These are phyloP conservation scores for Acer negundo DNA, from an alignment of 345 rosid genomes.

Conservation along the genomic window DNA sequence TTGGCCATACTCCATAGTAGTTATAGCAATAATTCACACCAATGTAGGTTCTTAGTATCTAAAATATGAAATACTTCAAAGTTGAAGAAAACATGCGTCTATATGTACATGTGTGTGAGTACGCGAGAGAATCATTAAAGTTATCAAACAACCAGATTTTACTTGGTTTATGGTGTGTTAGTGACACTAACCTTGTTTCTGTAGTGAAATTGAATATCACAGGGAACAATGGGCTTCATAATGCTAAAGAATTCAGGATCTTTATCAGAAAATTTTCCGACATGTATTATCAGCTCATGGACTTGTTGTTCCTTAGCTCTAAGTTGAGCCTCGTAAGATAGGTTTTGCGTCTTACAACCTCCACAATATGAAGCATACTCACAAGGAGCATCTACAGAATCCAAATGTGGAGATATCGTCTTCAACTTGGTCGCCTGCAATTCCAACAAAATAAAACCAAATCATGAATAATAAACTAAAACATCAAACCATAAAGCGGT, in stretches of 20 bases:
- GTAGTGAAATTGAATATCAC: conserved; percentile 76
- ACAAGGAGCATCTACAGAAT: conserved; percentile 87
- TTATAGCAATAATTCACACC: neutral
- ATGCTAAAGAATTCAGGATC: conserved; percentile 38
- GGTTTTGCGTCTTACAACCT: conserved; percentile 87
- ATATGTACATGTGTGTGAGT: neutral
- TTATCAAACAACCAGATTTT: neutral
- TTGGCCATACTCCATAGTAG: neutral
- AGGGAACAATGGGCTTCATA: conserved; percentile 83
- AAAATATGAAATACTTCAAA: neutral
- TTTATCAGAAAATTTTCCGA: conserved; percentile 68
- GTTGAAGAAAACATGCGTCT: neutral
- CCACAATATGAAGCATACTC: conserved; percentile 84
- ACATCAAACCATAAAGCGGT: too few species aligned
- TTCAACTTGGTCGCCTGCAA: conserved; percentile 65
- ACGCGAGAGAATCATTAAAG: neutral
- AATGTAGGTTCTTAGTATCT: neutral
- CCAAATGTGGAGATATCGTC: conserved; percentile 73
- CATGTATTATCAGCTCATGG: conserved; percentile 58
- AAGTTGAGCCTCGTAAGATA: conserved; percentile 80
- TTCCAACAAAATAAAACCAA: conserved; percentile 15
- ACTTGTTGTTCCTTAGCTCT: conserved; percentile 88
- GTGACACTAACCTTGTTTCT: conserved; percentile 72
- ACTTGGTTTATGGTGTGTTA: conserved; percentile 5
- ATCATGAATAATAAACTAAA: neutral